Base-by-base conservation (phyloP, 306 rosid species). In the Fragaria ananassa region DNA sequence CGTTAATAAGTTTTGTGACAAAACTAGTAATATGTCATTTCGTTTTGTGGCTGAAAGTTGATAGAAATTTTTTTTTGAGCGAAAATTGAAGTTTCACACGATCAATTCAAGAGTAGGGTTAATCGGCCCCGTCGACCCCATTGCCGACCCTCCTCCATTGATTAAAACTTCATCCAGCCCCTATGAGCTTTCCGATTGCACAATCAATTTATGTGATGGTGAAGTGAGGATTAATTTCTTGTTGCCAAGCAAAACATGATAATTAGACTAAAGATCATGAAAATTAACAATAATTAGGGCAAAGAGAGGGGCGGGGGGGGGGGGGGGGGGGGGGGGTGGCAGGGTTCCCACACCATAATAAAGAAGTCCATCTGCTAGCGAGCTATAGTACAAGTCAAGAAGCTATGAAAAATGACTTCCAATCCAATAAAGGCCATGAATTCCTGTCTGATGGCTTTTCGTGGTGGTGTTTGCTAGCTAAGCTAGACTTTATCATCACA, bases 371-470 rank as follows among this genome's bases (percentile, higher is more conserved):
- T 67, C 75, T 44, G 35, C 37, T 65, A 74, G 67, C 47, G 58
- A 78, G 61, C 75, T 68, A 80, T 63, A 66, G 58, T 53, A 68
- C 83, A 53, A 61, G 80, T 78, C 76, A 41, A 71, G 77, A 78
- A 77, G 46, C 7, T 34, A 75, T 54, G 58, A 58, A 71, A 76
- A 57, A 76, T 72, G 73, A 83, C 79, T 68, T 78, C 72, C 70
- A 70, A 6, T 70, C 63, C 74, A 57, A 79, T 72, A 21, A 75
- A 76, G 82, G 76, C 88, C 86, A 74, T 82, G 74, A 78, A 71
- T 79, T 68, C 79, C 54, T 80, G 73, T 56, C 70, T 76, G 53
- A 62, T 50, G 10, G 47, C 72, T 74, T 74, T 76, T 81, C 41
- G 70, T 15, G 60, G 72, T 62, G 56, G 42, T 70, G 61, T 21